Evolutionary conservation across 2,329 filamentous ascomycete species (phyloP), one percentile per base, ranked within the genome.

Genomic region (Penicillium sp.): DNA sequence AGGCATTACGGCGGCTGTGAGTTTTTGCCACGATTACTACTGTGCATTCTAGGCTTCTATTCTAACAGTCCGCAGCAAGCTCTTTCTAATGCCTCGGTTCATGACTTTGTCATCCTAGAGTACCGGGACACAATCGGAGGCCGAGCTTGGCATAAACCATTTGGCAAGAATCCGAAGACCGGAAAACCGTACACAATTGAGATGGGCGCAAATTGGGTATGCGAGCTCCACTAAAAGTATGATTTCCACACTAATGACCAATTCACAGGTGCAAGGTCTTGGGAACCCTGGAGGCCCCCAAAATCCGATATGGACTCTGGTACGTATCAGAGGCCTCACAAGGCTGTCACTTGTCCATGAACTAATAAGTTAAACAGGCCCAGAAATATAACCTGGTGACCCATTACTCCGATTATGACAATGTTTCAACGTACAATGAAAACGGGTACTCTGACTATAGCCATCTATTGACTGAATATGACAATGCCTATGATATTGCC

Each of bases 151-250:
- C 81, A 88, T 58, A 79, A 80, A 0, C 74, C 77, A 0, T 88
- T 89, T 63, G 86, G 86, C 5, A 73, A 77, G 16, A 73, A 79
- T 26, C 53, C 67, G 4, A 74, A 83, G 10, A 43, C 44, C 33
- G 84, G 84, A 0, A 75, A 80, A 0, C 80, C 83, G 0, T 86
- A 85, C 58, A 79, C 77, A 0, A 77, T 90, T 13, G 88, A 90
- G 69, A 74, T 88, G 1, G 88, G 88, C 2, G 87, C 88, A 6
- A 90, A 90, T 62, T 90, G 88, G 88, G 79, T 80, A 69, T 44
- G 55, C 16, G 23, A 54, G n/a, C 11, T 13, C 33, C 19, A 13
- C 37, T 16, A 0, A 21, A 39, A 14, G 11, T 16, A n/a, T 23
- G 16, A 42, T 6, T 2, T 14, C 13, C 33, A 29, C 8, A 42